These are phyloP conservation scores for Bipolaris zeicola DNA, from an alignment of 2,329 filamentous ascomycete species.

Conservation along the genomic window DNA sequence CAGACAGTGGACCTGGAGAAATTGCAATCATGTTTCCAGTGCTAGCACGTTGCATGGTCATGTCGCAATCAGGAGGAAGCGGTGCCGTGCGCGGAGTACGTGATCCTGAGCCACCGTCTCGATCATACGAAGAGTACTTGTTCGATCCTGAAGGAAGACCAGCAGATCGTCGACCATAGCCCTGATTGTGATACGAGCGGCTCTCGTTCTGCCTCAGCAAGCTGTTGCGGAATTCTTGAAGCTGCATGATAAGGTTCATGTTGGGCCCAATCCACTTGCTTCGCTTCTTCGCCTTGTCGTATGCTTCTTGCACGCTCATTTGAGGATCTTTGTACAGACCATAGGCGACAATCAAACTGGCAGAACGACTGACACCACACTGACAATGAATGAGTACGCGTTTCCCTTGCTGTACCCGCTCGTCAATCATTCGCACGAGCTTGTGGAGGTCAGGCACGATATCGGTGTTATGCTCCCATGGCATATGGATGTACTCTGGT, in stretches of 20 bases:
- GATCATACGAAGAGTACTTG: slow-evolving; percentile 42
- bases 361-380: slow-evolving; percentile 83
- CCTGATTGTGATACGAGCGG: slow-evolving; percentile 39
- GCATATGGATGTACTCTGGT: slow-evolving; percentile 85
- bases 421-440: slow-evolving; percentile 77
- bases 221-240: slow-evolving; percentile 74
- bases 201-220: slow-evolving; percentile 47
- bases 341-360: slow-evolving; percentile 85
- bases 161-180: slow-evolving; percentile 41
- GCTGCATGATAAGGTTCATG: slow-evolving; percentile 89
- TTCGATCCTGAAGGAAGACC: slow-evolving; percentile 39
- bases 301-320: slow-evolving; percentile 80
- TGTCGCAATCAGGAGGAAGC: slow-evolving; percentile 56
- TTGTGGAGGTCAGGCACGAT: slow-evolving; percentile 77
- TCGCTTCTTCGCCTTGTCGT: slow-evolving; percentile 77
- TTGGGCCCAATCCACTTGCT: slow-evolving; percentile 90
- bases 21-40: slow-evolving; percentile 50
- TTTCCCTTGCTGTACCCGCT: slow-evolving; percentile 73
- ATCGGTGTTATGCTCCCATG: slow-evolving; percentile 88
- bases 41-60: slow-evolving; percentile 51
- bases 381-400: slow-evolving; percentile 84
- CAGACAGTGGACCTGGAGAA: slow-evolving; percentile 51
- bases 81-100: slow-evolving; percentile 48
- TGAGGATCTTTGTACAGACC: slow-evolving; percentile 79
- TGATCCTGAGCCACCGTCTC: slow-evolving; percentile 36